phyloP scores from a whole-genome alignment of 179 eudicot genomes.

The Patellifolia procumbens region DNA sequence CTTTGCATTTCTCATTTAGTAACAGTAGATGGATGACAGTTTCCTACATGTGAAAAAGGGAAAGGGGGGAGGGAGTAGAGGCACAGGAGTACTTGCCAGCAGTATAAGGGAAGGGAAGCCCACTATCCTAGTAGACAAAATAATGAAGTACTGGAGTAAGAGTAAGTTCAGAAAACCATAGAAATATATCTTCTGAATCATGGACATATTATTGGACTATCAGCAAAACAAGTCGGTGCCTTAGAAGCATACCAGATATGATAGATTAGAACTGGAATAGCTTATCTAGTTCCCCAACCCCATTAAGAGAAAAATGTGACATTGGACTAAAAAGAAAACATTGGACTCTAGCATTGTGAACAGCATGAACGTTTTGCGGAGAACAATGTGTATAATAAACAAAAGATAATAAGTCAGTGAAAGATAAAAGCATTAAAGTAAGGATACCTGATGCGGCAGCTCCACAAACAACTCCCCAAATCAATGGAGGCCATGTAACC shows the following conservation, averaged over 20 bases:
- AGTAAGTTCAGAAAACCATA: neutral
- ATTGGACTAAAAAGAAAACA: neutral
- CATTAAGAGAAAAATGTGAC: neutral
- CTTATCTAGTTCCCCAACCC: neutral
- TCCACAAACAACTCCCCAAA: conserved; percentile 99
- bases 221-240: neutral
- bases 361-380: conserved; percentile 1
- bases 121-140: neutral
- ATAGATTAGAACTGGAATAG: neutral
- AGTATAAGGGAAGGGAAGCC: neutral
- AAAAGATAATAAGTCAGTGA: conserved; percentile 2
- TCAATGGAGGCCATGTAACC: conserved; percentile 97
- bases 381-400: neutral
- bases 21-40: neutral
- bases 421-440: neutral
- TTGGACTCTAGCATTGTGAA: conserved; percentile 1
- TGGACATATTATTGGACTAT: neutral
- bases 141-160: neutral
- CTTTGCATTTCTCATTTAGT: neutral
- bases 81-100: neutral
- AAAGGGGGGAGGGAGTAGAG: too few species aligned
- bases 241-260: conserved; percentile 1
- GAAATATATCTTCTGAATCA: neutral
- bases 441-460: conserved; percentile 96
- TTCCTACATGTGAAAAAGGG: neutral